These are phyloP conservation scores for Xylaria flabelliformis DNA, from an alignment of 495 filamentous ascomycete species.

Conservation along the genomic window DNA sequence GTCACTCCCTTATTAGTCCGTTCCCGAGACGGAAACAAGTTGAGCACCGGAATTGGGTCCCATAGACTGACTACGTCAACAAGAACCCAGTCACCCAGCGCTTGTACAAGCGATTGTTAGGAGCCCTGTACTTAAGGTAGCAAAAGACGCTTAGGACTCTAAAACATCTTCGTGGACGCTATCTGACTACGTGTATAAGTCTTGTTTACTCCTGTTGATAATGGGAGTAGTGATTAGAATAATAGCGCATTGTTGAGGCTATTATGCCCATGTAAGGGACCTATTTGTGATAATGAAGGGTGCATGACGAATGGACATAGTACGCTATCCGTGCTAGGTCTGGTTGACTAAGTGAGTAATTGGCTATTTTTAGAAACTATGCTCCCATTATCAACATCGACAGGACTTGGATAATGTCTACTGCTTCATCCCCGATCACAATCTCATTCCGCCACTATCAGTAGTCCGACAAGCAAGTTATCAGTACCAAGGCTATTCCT, in stretches of 20 bases:
- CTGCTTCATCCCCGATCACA: background rate
- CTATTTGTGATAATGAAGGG: background rate
- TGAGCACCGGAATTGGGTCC: no score
- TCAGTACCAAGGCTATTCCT: background rate
- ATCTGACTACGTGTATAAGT: no score
- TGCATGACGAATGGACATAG: conserved; percentile 17
- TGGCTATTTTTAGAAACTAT: background rate
- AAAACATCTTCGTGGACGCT: no score
- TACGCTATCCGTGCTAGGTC: conserved; percentile 10
- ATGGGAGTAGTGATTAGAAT: no score
- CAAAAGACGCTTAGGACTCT: no score
- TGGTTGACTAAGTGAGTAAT: background rate
- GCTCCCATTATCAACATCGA: background rate
- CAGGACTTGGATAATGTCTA: background rate
- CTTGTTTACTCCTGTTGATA: no score
- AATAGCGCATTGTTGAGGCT: background rate
- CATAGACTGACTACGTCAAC: no score
- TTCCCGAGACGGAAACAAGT: no score
- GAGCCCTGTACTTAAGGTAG: no score
- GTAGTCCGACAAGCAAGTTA: background rate
- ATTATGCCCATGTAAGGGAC: background rate
- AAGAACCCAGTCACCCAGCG: no score
- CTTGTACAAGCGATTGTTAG: no score
- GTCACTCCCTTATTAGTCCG: no score
- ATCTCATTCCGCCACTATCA: background rate